Base-by-base conservation (phyloP, 2,329 filamentous ascomycete genomes). In the Pseudopithomyces maydicus region DNA sequence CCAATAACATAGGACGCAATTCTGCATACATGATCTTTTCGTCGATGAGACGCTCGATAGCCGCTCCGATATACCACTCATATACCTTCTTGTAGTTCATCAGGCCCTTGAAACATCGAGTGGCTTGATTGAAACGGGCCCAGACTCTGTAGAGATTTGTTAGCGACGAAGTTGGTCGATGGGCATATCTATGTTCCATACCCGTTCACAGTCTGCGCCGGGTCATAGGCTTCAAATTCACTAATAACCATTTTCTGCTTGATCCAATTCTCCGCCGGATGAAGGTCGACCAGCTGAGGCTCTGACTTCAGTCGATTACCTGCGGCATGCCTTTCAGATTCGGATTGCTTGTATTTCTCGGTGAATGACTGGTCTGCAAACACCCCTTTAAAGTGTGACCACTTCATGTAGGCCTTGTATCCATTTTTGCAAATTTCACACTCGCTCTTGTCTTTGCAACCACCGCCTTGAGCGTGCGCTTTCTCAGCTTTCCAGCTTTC, bases 11-110 rank as follows among this genome's bases (percentile, higher is more conserved):
- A 2, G 87, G 88, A 26, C 88, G 82, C 39, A 90, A 84, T 73
- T 91, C 88, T 26, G 87, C 88, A 64, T 90, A 90, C 74, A 88
- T 88, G 61, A 91, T 87, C 42, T 85, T 85, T 67, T 90, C 87
- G 6, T 78, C 67, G 20, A 86, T 82, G 70, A 90, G 87, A 57
- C 86, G 83, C 55, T 86, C 77, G 11, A 90, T 83, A 19, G 85
- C 85, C 2, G 77, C 70, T 10, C 78, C 76, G 2, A 87, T 88
- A 64, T 91, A 91, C 70, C 75, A 78, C 45, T 79, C 77, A 67
- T 87, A 90, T 3, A 87, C 86, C 3, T 78, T 80, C 67, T 86
- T 82, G 63, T 90, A 90, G 68, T 88, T 88, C 65, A 90, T 83
- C 0, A 91, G 78, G 0, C 88, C 88, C 68, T 91, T 90, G 82